These are phyloP conservation scores for Protomyces gravidus DNA, from an alignment of 1,139 yeast genomes.

Conservation along the genomic window DNA sequence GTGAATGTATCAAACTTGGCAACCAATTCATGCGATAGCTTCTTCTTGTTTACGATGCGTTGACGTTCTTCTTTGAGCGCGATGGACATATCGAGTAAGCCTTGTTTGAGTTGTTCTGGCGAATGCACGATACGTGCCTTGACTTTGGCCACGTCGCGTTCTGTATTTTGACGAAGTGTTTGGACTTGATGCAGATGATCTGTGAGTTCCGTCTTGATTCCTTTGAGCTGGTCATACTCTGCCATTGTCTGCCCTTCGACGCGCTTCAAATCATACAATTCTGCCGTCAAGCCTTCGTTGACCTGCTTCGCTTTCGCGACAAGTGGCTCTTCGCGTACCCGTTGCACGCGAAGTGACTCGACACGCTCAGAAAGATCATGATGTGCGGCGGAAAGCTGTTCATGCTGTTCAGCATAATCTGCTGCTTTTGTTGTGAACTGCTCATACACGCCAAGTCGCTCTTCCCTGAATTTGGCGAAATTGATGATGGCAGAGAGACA, in stretches of 20 bases:
- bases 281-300: slow-evolving; percentile 58
- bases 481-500: slow-evolving; percentile 79
- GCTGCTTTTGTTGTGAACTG: slow-evolving; percentile 57
- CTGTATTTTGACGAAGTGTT: slow-evolving; percentile 53
- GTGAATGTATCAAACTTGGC: slow-evolving; percentile 59
- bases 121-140: slow-evolving; percentile 61
- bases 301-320: slow-evolving; percentile 52
- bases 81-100: slow-evolving; percentile 54
- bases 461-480: slow-evolving; percentile 79
- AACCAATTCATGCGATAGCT: slow-evolving; percentile 50
- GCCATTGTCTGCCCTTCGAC: slow-evolving; percentile 59
- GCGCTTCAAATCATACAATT: slow-evolving; percentile 59
- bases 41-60: slow-evolving; percentile 47
- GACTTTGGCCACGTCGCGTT: slow-evolving; percentile 57
- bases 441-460: slow-evolving; percentile 65
- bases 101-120: slow-evolving; percentile 53
- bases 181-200: slow-evolving; percentile 43
- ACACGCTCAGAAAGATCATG: slow-evolving; percentile 36
- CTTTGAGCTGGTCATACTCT: slow-evolving; percentile 65
- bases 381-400: slow-evolving; percentile 17
- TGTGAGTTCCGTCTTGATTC: slow-evolving; percentile 56
- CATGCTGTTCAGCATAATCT: slow-evolving; percentile 32
- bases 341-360: slow-evolving; percentile 37
- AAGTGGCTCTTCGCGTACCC: slow-evolving; percentile 36
- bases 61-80: slow-evolving; percentile 48